These are phyloP conservation scores for Apiospora hydei DNA, from an alignment of 2,329 filamentous ascomycete species.

Conservation along the genomic window DNA sequence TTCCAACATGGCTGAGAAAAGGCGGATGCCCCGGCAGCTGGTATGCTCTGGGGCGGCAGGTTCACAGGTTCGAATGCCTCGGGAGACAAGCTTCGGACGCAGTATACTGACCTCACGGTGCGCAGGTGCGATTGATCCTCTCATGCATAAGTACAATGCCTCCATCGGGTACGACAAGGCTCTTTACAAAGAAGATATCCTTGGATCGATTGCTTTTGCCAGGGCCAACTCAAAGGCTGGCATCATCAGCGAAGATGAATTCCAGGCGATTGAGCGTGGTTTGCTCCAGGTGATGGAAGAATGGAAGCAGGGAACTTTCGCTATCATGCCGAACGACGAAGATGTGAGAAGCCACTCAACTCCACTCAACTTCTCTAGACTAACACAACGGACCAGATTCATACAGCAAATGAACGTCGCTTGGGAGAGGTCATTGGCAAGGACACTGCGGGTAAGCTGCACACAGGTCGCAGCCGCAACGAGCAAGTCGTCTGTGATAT, in stretches of 20 bases:
- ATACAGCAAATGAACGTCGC: slow-evolving; percentile 51
- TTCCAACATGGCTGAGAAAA: background rate
- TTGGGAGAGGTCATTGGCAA: slow-evolving; percentile 87
- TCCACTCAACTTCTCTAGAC: slow-evolving; percentile 29
- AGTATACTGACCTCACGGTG: too few relatives aligned
- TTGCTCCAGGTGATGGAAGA: slow-evolving; percentile 64
- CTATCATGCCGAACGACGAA: slow-evolving; percentile 51
- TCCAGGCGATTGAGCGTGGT: slow-evolving; percentile 75
- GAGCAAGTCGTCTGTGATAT: slow-evolving; percentile 92
- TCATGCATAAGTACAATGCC: slow-evolving; percentile 88
- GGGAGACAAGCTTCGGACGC: too few relatives aligned
- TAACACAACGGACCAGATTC: slow-evolving; percentile 29
- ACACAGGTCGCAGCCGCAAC: slow-evolving; percentile 87
- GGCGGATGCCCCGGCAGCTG: slow-evolving; percentile 30
- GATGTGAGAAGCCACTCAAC: slow-evolving; percentile 35
- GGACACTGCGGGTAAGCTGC: slow-evolving; percentile 84
- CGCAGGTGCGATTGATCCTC: slow-evolving; percentile 61
- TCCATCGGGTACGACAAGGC: slow-evolving; percentile 80
- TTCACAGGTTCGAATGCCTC: too few relatives aligned
- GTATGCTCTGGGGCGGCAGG: slow-evolving; percentile 16
- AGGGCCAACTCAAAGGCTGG: slow-evolving; percentile 78
- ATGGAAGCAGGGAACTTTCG: slow-evolving; percentile 59
- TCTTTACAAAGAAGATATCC: slow-evolving; percentile 83
- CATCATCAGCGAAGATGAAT: slow-evolving; percentile 77
- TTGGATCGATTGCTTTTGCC: slow-evolving; percentile 81